phyloP scores from a whole-genome alignment of 768 basidiomycete genomes.

The Phanerochaete sordida region DNA sequence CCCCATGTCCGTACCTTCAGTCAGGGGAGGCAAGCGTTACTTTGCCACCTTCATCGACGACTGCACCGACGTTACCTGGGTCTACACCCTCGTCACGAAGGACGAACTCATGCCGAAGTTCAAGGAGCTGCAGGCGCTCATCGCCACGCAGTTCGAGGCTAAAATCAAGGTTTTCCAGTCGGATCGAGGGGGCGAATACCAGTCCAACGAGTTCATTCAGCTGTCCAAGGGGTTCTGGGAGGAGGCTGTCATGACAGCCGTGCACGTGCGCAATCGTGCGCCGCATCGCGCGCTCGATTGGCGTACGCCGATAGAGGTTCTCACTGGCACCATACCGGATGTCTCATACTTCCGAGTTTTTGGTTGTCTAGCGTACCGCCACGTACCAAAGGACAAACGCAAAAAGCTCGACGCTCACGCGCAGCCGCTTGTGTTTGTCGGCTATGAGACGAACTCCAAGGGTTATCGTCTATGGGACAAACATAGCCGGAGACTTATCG shows the following conservation, averaged over 20 bases:
- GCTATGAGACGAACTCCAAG: constrained; percentile 20
- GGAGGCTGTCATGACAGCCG: constrained; percentile 22
- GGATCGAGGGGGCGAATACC: constrained; percentile 29
- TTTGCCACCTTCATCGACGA: constrained; percentile 36
- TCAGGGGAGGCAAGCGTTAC: constrained; percentile 28
- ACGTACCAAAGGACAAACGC: constrained; percentile 18
- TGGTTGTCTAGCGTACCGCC: constrained; percentile 22
- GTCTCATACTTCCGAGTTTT: constrained; percentile 18
- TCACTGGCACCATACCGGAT: constrained; percentile 6
- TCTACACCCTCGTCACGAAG: constrained; percentile 28
- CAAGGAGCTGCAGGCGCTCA: constrained; percentile 21
- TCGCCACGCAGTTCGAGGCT: constrained; percentile 22
- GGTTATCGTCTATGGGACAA: constrained; percentile 12
- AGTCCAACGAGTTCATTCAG: constrained; percentile 18
- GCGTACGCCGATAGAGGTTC: constrained; percentile 13
- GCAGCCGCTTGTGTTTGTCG: constrained; percentile 16
- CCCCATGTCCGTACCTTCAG: constrained; percentile 8
- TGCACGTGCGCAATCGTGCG: constrained; percentile 16
- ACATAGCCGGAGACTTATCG: background rate
- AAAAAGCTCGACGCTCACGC: constrained; percentile 8
- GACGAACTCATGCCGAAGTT: constrained; percentile 15
- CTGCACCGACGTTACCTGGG: constrained; percentile 21
- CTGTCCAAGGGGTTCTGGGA: constrained; percentile 24
- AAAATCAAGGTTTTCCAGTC: constrained; percentile 27
- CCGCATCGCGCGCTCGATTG: constrained; percentile 9